Evolutionary conservation across 2,329 filamentous ascomycete genomes (phyloP), one percentile per base, ranked within the genome.

Genomic region (Kalaharituber pfeilii): DNA sequence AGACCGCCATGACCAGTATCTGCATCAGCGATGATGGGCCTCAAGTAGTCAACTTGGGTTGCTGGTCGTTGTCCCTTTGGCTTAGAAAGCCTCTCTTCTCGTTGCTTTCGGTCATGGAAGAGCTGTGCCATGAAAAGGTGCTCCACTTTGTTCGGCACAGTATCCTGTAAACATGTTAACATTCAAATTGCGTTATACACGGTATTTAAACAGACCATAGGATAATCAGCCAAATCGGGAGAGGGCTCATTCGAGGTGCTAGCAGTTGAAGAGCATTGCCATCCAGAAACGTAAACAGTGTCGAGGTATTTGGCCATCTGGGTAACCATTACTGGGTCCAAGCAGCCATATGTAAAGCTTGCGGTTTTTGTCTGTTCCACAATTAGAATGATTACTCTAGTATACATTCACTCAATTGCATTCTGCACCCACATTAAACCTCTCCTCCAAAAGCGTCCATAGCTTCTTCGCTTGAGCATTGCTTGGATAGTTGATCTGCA

Each of bases 241-340:
- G 89, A 91, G 25, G 91, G 91, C 73, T 98, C 91, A 65, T 98
- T 87, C 5, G 88, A 89, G 1, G 87, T 79, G 2, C 89, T 95
- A 50, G 91, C 91, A 6, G 91, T 98, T 24, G 88, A 95, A 1
- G 89, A 96, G 61, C 86, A 94, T 72, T 98, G 91, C 91, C 91
- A 98, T 60, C 91, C 91, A 53, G 91, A 96, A 59, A 98, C 91
- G 69, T 98, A 98, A 68, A 98, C 86, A 29, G 91, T 98, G 67
- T 98, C 91, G 59, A 98, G 77, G 70, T 93, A 96, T 72, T 96
- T 94, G 65, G 89, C 89, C 91, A 98, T 98, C 70, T 98, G 91
- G 26, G 91, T 96, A 68, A 98, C 78, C 85, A 95, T 95, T 54
- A 94, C 94, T 9, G 91, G 91, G 67, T 98, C 91, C 61, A 98